Evolutionary conservation across 768 basidiomycete genomes (phyloP).

Genomic region (Auriscalpium orientale): DNA sequence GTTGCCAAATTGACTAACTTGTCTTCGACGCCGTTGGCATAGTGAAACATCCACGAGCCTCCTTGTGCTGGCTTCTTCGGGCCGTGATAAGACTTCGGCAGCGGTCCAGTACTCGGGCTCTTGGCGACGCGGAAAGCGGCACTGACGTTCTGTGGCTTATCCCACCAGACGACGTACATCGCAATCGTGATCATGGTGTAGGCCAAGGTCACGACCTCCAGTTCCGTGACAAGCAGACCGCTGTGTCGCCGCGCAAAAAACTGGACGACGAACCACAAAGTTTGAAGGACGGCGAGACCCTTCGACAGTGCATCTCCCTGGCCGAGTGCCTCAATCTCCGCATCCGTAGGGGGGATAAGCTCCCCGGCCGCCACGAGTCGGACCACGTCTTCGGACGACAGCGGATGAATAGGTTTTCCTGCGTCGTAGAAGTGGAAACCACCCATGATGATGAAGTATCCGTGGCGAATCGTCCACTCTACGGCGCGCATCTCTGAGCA

Average conservation of each 20-base stretch:
- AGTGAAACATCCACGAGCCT: not conserved
- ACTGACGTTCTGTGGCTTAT: not conserved
- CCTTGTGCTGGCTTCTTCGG: not conserved
- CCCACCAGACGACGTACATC: not conserved
- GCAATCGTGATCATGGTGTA: constrained; percentile 3
- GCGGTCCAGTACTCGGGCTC: not conserved
- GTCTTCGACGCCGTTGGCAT: not conserved
- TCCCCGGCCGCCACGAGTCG: constrained; percentile 4
- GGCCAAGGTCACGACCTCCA: constrained; percentile 26
- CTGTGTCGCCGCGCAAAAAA: constrained; percentile 15
- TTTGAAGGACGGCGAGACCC: not conserved
- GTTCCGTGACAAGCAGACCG: constrained; percentile 20
- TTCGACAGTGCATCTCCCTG: not conserved
- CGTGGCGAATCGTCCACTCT: constrained; percentile 3
- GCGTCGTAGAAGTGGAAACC: constrained; percentile 2
- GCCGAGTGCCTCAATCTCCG: not conserved
- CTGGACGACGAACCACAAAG: not conserved
- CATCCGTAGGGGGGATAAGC: not conserved
- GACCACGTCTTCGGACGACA: constrained; percentile 6
- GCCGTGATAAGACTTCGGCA: not conserved
- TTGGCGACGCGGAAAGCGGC: not conserved
- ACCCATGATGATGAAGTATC: not conserved
- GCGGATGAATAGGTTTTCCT: not conserved
- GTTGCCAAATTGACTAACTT: not conserved
- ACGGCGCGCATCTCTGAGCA: not conserved